Evolutionary conservation across 2,329 filamentous ascomycete genomes (phyloP).

Genomic region (Aspergillus spinulosporus): DNA sequence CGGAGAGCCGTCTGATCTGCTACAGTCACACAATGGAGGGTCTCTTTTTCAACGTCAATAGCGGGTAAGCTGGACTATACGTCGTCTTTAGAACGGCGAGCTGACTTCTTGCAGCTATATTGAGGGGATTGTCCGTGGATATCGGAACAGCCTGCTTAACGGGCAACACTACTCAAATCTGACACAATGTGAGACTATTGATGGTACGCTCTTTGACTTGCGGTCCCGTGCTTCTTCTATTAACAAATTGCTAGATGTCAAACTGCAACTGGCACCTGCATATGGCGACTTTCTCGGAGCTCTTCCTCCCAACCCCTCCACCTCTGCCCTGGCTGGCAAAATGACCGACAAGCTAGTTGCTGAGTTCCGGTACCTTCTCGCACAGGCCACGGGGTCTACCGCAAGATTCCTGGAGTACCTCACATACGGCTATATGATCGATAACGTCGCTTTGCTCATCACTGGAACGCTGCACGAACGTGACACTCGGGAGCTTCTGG

Average conservation of each 20-base stretch:
- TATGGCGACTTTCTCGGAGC: conserved; percentile 96
- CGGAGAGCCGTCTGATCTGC: conserved; percentile 19
- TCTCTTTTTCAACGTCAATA: conserved; percentile 90
- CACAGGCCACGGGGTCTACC: conserved; percentile 86
- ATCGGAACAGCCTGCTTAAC: conserved; percentile 90
- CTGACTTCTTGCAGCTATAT: conserved; percentile 67
- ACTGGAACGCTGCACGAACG: conserved; percentile 96
- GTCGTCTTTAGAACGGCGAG: neutral
- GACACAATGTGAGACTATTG: conserved; percentile 95
- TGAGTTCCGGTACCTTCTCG: conserved; percentile 94
- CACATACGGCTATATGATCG: conserved; percentile 99
- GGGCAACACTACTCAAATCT: conserved; percentile 90
- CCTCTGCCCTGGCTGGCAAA: conserved; percentile 88
- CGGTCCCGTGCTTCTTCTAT: neutral
- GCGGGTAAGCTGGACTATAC: conserved; percentile 61
- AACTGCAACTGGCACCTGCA: conserved; percentile 92
- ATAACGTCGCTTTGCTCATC: conserved; percentile 96
- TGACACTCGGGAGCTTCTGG: conserved; percentile 91
- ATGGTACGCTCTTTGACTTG: conserved; percentile 61
- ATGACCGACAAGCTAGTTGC: conserved; percentile 97
- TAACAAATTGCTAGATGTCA: conserved; percentile 73
- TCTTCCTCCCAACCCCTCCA: conserved; percentile 94
- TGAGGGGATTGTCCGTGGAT: conserved; percentile 95
- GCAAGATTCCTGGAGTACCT: conserved; percentile 97
- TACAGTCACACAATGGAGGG: conserved; percentile 69